A percentile compares a stretch with the other conserved stretches of the same genome.
phyloP scores from a whole-genome alignment of 2,329 filamentous ascomycete species.

The Scolecobasidium constrictum region DNA sequence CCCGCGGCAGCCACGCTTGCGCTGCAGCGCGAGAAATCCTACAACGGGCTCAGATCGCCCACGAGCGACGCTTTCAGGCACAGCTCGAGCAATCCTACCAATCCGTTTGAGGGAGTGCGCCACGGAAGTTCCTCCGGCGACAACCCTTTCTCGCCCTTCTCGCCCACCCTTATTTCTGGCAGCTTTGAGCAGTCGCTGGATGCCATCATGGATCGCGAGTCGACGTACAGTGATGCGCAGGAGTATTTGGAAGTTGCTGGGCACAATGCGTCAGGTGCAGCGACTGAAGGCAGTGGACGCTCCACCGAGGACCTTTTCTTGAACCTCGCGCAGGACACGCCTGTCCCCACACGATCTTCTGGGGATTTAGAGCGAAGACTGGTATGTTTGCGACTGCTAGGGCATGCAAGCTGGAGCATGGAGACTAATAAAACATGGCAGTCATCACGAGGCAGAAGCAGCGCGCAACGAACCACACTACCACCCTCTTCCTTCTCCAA shows the following conservation, averaged over 20 bases:
- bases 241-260: conserved; percentile 11
- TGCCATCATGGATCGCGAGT: conserved; percentile 5
- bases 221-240: neutral
- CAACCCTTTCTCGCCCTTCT: neutral
- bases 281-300: conserved; percentile 2
- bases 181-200: neutral
- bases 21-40: conserved; percentile 5
- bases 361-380: conserved; percentile 20
- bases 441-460: conserved; percentile 6
- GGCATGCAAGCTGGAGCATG: neutral
- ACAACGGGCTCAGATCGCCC: neutral
- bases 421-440: neutral
- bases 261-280: neutral
- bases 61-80: neutral
- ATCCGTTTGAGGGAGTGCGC: neutral
- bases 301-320: conserved; percentile 30
- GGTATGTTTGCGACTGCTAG: conserved; percentile 14
- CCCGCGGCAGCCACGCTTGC: conserved; percentile 9
- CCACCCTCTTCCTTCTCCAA: neutral
- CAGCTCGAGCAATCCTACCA: neutral
- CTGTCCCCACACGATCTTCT: conserved; percentile 17
- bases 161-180: neutral
- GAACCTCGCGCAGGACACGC: conserved; percentile 28
- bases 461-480: conserved; percentile 3
- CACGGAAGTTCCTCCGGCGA: too few relatives aligned